phyloP scores from a whole-genome alignment of 2,329 filamentous ascomycete genomes.

The Paecilomyces sp. region DNA sequence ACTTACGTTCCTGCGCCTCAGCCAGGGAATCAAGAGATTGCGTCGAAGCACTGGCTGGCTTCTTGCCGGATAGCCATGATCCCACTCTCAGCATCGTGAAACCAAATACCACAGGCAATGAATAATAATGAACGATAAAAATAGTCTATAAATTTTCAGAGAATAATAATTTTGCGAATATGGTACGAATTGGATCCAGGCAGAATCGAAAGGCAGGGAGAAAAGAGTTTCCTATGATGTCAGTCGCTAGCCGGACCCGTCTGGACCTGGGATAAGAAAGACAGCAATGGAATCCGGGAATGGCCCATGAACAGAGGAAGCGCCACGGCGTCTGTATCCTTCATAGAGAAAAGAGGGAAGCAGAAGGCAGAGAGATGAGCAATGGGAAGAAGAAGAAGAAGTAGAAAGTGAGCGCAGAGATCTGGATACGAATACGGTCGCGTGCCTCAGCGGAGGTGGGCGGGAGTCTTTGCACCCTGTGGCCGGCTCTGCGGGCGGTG shows the following conservation, averaged over 20 bases:
- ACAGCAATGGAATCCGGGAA: background rate
- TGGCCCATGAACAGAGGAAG: background rate
- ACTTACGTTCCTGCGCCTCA: constrained; percentile 47
- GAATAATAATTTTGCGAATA: background rate
- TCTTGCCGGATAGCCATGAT: constrained; percentile 40
- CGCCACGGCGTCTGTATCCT: background rate
- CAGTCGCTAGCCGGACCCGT: background rate
- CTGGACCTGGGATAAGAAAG: background rate
- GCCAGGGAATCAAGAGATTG: constrained; percentile 51
- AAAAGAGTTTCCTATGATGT: constrained; percentile 1
- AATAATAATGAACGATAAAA: background rate
- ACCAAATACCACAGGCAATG: background rate
- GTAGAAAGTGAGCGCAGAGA: background rate
- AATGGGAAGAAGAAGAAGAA: background rate
- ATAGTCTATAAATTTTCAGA: background rate
- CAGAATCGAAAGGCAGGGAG: background rate
- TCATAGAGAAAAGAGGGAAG: background rate
- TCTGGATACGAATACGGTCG: background rate
- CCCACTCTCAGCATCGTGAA: constrained; percentile 33
- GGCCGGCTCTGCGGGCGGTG: background rate
- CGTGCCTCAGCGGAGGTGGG: background rate
- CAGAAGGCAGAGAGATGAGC: background rate
- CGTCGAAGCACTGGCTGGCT: constrained; percentile 38
- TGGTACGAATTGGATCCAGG: background rate
- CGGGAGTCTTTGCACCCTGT: background rate